Percentiles rank a stretch among this genome's conserved stretches.
These are phyloP conservation scores for Boletus speciosus DNA, from an alignment of 768 basidiomycete genomes.

Conservation along the genomic window DNA sequence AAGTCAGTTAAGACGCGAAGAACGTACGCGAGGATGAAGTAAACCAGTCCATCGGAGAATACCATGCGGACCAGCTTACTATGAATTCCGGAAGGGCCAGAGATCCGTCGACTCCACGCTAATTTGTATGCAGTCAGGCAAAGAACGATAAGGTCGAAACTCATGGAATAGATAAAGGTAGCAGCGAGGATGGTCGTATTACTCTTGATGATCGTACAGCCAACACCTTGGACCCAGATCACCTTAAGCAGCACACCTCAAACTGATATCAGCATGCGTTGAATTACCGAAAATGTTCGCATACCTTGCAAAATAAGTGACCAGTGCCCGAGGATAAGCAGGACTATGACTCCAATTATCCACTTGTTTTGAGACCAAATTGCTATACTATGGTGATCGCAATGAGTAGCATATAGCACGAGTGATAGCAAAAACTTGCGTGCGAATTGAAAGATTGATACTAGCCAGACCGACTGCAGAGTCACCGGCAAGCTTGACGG, in stretches of 20 bases:
- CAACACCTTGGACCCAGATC: conserved; percentile 43
- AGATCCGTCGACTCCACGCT: conserved; percentile 22
- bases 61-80: conserved; percentile 59
- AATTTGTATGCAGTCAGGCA: conserved; percentile 60
- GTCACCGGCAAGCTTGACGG: conserved; percentile 38
- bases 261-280: background rate
- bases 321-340: conserved; percentile 68
- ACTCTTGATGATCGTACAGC: conserved; percentile 56
- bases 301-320: conserved; percentile 63
- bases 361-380: conserved; percentile 60
- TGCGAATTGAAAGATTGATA: conserved; percentile 46
- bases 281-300: background rate
- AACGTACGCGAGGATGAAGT: conserved; percentile 70
- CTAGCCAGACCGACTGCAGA: conserved; percentile 44
- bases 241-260: conserved; percentile 60
- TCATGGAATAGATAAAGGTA: conserved; percentile 76
- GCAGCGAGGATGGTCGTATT: conserved; percentile 63
- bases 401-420: background rate
- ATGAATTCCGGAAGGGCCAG: conserved; percentile 23
- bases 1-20: conserved; percentile 9
- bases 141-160: conserved; percentile 63
- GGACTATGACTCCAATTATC: conserved; percentile 46
- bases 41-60: conserved; percentile 69
- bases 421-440: conserved; percentile 26
- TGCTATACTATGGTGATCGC: conserved; percentile 44